Base-by-base conservation (phyloP, 2,329 filamentous ascomycete species). In the Pseudogymnoascus sp. region DNA sequence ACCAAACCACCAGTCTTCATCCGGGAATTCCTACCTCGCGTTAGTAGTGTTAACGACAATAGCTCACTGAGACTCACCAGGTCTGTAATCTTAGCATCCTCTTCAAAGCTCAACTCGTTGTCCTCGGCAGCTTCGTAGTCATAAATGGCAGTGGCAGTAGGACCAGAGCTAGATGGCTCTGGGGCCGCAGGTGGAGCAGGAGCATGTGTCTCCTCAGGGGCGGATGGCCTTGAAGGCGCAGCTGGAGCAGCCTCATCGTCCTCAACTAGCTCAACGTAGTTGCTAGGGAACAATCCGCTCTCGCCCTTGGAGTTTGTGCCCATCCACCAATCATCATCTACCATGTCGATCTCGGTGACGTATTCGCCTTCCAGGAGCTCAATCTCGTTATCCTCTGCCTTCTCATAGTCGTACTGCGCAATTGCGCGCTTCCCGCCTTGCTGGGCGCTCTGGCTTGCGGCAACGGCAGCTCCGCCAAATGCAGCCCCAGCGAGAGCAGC, bases 241-340 rank as follows among this genome's bases (percentile, higher is more conserved):
- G 68, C 69, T 23, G 71, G 71, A 23, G 73, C 73, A 33, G 72
- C 76, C 26, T 75, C 78, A 23, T 83, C 82, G 23, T 83, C 87
- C 38, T 89, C 87, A 37, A 94, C 80, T 21, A 96, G 75, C 74
- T 96, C 92, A 61, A 99, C 93, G 68, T 99, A 99, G 80, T 97
- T 97, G 78, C 91, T 94, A 4, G 94, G 94, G 81, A 99, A 97
- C 37, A 99, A 81, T 58, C 94, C 94, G 63, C 81, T 87, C 75
- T 97, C 91, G 69, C 94, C 94, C 65, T 80, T 81, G 21, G 82
- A 78, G 78, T 97, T 99, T 68, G 89, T 90, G 45, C 95, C 94
- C 83, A 96, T 89, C 94, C 94, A 99, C 94, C 94, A 99, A 73
- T 99, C 93, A 60, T 95, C 89, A 69, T 97, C 94, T 2, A 99